Evolutionary conservation across 164 flowering plant species (phyloP).

Genomic region (Magnolia sinica): DNA sequence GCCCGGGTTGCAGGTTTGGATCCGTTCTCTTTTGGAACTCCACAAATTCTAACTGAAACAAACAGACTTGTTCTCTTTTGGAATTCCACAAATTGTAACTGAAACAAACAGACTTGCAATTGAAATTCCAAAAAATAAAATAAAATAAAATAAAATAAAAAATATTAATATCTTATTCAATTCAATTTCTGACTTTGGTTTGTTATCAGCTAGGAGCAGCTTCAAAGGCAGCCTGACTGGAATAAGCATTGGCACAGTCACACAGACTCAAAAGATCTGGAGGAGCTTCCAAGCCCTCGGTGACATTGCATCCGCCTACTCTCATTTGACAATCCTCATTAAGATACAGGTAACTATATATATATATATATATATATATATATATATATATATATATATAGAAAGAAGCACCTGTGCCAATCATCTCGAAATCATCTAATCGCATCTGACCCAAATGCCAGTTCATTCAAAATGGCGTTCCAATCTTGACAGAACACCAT

Average conservation of each 20-base stretch:
- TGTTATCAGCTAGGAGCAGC: slow-evolving; percentile 24
- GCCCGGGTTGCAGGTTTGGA: slow-evolving; percentile 44
- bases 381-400: too few relatives aligned
- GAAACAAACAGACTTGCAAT: neutral
- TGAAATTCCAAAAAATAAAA: too few relatives aligned
- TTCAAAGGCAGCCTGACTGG: slow-evolving; percentile 59
- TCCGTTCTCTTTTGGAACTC: neutral
- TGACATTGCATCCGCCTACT: slow-evolving; percentile 71
- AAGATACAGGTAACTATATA: slow-evolving; percentile 58
- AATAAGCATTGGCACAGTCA: slow-evolving; percentile 45
- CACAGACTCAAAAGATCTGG: slow-evolving; percentile 55
- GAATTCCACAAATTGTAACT: neutral
- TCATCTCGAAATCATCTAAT: neutral
- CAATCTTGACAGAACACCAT: slow-evolving; percentile 46
- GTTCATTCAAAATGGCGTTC: neutral
- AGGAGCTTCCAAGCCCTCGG: slow-evolving; percentile 71
- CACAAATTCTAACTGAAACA: neutral
- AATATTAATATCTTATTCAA: neutral
- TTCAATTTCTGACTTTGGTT: neutral
- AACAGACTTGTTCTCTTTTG: neutral
- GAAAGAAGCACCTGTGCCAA: neutral
- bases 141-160: too few relatives aligned
- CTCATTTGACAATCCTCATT: slow-evolving; percentile 51
- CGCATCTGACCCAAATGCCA: neutral
- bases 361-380: too few relatives aligned